Evolutionary conservation across 1,139 yeast genomes (phyloP).

Genomic region (Insectozyma bohioensis): DNA sequence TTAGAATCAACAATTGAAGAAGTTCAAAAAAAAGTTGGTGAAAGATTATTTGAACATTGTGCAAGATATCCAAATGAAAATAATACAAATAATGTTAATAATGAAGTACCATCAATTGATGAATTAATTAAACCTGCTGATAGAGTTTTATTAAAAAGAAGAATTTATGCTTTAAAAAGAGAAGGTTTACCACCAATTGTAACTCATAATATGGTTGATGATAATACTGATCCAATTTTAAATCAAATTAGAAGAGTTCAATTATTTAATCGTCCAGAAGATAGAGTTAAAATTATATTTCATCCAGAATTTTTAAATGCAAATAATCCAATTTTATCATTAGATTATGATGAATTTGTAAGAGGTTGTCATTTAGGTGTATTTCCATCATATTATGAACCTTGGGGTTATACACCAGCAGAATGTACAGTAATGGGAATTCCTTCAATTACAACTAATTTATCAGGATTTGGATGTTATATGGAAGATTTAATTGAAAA

Average conservation of each 20-base stretch:
- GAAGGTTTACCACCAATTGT: conserved; percentile 91
- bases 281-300: conserved; percentile 92
- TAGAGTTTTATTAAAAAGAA: conserved; percentile 83
- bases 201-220: conserved; percentile 97
- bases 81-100: conserved; percentile 51
- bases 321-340: conserved; percentile 87
- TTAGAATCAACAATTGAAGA: conserved; percentile 87
- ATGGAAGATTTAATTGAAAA: conserved; percentile 98
- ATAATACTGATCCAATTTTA: conserved; percentile 84
- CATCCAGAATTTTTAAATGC: conserved; percentile 97
- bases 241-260: conserved; percentile 91
- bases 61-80: conserved; percentile 68
- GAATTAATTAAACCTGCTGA: conserved; percentile 87
- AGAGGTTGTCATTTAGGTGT: conserved; percentile 98
- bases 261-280: conserved; percentile 84
- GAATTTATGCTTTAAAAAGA: conserved; percentile 90
- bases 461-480: conserved; percentile 97
- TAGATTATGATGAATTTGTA: conserved; percentile 96
- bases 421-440: conserved; percentile 99
- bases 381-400: conserved; percentile 97
- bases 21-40: conserved; percentile 85
- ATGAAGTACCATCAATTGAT: conserved; percentile 62
- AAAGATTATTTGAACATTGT: conserved; percentile 86
- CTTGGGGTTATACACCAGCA: conserved; percentile 99
- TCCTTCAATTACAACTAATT: conserved; percentile 95